Percentiles rank a stretch among this genome's conserved stretches.
These are phyloP conservation scores for Solanum hybrid DNA, from an alignment of 305 asterid genomes.

Conservation along the genomic window DNA sequence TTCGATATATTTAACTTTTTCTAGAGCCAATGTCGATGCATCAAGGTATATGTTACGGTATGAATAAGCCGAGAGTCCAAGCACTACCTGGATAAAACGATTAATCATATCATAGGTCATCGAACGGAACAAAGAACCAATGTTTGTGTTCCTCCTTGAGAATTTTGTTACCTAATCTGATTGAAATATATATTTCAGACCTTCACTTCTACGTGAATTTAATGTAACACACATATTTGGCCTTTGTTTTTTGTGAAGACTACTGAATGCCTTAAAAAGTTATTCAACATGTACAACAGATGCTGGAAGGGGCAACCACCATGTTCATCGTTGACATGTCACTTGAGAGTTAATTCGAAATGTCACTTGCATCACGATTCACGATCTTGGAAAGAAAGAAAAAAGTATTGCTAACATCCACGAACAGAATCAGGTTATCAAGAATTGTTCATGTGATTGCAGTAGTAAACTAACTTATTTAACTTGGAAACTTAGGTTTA, in stretches of 20 bases:
- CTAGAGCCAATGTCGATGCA: neutral
- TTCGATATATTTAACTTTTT: neutral
- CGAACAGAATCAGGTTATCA: neutral
- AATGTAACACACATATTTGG: neutral
- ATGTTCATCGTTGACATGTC: neutral
- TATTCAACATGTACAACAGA: neutral
- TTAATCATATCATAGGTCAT: neutral
- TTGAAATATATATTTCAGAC: neutral
- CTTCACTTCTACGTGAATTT: neutral
- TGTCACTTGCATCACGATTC: neutral
- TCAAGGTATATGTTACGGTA: neutral
- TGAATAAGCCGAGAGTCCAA: neutral
- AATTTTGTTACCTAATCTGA: neutral
- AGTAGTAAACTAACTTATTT: neutral
- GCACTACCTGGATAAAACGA: neutral
- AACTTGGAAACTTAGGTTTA: neutral
- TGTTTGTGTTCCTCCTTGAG: neutral
- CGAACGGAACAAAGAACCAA: neutral
- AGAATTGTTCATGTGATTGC: neutral
- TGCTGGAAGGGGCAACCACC: neutral
- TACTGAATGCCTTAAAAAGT: neutral
- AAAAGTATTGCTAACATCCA: neutral
- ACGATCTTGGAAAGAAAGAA: neutral
- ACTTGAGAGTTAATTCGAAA: neutral
- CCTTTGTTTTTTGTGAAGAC: neutral